Evolutionary conservation across 441 rosid genomes (phyloP).

Genomic region (Gossypium schwendimanii): DNA sequence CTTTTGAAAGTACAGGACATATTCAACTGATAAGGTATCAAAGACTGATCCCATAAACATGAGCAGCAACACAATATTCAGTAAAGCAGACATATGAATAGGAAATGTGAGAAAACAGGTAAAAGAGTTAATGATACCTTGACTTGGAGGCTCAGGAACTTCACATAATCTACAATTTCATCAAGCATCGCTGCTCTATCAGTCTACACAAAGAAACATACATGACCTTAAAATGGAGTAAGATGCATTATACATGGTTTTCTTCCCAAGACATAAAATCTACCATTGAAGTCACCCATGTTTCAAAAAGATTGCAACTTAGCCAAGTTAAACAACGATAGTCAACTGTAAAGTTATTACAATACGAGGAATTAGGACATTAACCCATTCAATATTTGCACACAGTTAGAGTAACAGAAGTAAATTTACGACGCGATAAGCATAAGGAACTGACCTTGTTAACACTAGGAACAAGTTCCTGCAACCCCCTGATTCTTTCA

Average conservation of each 20-base stretch:
- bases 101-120: neutral
- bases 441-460: slow-evolving; percentile 56
- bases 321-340: too few relatives aligned
- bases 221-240: neutral
- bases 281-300: slow-evolving; percentile 2
- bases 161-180: slow-evolving; percentile 97
- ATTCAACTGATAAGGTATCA: neutral
- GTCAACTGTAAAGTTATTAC: too few relatives aligned
- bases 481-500: slow-evolving; percentile 91
- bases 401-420: neutral
- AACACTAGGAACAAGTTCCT: slow-evolving; percentile 94
- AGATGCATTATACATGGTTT: neutral
- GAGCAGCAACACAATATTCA: neutral
- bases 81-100: neutral
- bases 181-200: slow-evolving; percentile 99
- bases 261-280: neutral
- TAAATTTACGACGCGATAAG: neutral
- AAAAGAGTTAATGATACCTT: slow-evolving; percentile 49
- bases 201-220: slow-evolving; percentile 44
- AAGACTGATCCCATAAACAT: neutral
- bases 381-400: too few relatives aligned
- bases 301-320: too few relatives aligned
- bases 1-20: too few relatives aligned
- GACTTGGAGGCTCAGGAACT: slow-evolving; percentile 96
- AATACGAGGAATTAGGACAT: too few relatives aligned